Evolutionary conservation across 2,329 filamentous ascomycete genomes (phyloP).

Genomic region (Phaeophleospora eucalypticola): DNA sequence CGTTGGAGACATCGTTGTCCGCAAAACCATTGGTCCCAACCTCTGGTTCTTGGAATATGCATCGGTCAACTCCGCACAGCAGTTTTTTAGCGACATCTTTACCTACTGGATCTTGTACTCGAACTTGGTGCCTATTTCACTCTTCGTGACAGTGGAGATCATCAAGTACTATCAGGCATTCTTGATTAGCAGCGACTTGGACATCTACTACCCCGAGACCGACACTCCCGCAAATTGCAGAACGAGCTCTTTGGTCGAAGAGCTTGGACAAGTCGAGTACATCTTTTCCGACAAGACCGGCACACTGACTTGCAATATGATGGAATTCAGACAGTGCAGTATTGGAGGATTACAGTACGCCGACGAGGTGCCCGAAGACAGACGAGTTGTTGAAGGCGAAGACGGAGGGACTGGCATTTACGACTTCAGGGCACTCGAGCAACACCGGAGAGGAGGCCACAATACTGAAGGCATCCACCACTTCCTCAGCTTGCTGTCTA

Average conservation of each 20-base stretch:
- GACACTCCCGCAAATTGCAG: constrained; percentile 94
- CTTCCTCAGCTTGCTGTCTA: constrained; percentile 80
- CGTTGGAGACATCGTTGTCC: constrained; percentile 80
- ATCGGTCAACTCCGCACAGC: constrained; percentile 59
- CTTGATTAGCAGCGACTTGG: constrained; percentile 92
- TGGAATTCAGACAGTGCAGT: constrained; percentile 95
- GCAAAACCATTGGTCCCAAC: constrained; percentile 58
- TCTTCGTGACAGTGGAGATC: constrained; percentile 95
- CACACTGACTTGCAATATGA: constrained; percentile 94
- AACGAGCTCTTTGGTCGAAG: constrained; percentile 93
- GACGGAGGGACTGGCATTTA: constrained; percentile 74
- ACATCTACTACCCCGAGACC: constrained; percentile 95
- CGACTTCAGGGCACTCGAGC: constrained; percentile 70
- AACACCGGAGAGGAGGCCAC: constrained; percentile 55
- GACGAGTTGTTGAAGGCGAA: constrained; percentile 68
- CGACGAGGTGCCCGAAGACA: constrained; percentile 86
- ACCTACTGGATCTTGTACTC: constrained; percentile 99
- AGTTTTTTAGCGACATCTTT: constrained; percentile 90
- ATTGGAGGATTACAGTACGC: constrained; percentile 94
- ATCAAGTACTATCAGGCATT: constrained; percentile 99
- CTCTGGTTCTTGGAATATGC: constrained; percentile 70
- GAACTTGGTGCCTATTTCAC: constrained; percentile 90
- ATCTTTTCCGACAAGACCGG: constrained; percentile 99
- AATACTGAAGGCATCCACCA: constrained; percentile 68
- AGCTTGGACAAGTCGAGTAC: constrained; percentile 95